Conservation (phyloP, 2,329 filamentous ascomycete genomes). For the Aspergillus novofumigatus region DNA sequence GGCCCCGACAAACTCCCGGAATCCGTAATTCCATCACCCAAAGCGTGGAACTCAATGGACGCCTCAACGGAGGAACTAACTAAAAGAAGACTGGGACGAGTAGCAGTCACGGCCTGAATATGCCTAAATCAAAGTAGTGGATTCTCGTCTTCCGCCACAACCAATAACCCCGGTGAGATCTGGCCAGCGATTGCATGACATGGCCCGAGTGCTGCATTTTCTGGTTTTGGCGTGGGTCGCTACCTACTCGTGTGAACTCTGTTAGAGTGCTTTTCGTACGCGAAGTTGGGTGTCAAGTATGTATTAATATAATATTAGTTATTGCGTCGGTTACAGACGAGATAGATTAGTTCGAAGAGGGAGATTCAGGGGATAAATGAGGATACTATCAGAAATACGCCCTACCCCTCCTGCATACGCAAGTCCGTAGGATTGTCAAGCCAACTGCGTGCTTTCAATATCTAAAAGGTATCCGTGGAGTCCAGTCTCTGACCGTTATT, state of each 20-base stretch:
- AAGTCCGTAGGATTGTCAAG: not conserved
- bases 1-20: not conserved
- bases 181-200: not conserved
- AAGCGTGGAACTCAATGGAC: not conserved
- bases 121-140: not conserved
- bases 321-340: not conserved
- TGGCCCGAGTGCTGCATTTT: not conserved
- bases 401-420: not conserved
- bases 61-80: not conserved
- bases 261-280: not conserved
- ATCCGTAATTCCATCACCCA: not conserved
- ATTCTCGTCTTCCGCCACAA: not conserved
- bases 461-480: not conserved
- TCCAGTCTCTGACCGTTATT: not conserved
- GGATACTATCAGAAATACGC: no score
- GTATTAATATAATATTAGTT: no score
- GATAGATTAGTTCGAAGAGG: no score
- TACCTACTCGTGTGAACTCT: not conserved
- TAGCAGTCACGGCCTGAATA: not conserved
- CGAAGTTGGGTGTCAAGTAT: not conserved
- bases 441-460: not conserved
- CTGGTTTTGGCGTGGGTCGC: not conserved
- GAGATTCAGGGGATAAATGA: not conserved
- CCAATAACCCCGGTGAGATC: not conserved
- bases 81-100: not conserved